Percentiles rank a stretch among this genome's conserved stretches.
phyloP scores from a whole-genome alignment of 257 asterid species.

The Lycium barbarum region DNA sequence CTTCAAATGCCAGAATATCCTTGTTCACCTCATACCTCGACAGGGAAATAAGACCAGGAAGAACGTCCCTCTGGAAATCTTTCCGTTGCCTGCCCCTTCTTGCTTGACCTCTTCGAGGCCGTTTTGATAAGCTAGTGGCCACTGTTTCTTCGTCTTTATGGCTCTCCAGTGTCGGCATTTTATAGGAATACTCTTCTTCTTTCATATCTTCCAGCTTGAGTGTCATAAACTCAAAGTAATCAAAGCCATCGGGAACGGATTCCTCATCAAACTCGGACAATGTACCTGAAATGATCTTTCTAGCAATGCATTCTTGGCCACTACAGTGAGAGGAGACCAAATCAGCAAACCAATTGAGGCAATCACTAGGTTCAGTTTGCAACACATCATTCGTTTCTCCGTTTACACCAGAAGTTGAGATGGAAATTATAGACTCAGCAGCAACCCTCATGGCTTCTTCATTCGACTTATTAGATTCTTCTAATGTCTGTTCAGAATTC shows the following conservation, averaged over 20 bases:
- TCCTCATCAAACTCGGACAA: slow-evolving; percentile 35
- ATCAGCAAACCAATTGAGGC: slow-evolving; percentile 69
- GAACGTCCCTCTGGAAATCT: slow-evolving; percentile 74
- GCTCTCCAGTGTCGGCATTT: slow-evolving; percentile 30
- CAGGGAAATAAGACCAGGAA: slow-evolving; percentile 66
- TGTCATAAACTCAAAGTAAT: slow-evolving; percentile 72
- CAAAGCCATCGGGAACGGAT: slow-evolving; percentile 56
- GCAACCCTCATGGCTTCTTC: slow-evolving; percentile 59
- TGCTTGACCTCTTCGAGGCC: slow-evolving; percentile 57
- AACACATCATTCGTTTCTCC: slow-evolving; percentile 26
- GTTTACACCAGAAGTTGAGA: slow-evolving; percentile 42
- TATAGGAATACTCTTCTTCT: slow-evolving; percentile 39
- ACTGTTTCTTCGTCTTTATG: slow-evolving; percentile 40
- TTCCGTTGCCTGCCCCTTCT: slow-evolving; percentile 57
- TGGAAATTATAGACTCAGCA: slow-evolving; percentile 71
- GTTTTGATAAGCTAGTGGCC: slow-evolving; percentile 32
- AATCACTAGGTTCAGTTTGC: slow-evolving; percentile 33
- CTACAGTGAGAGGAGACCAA: slow-evolving; percentile 43
- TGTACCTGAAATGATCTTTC: slow-evolving; percentile 1
- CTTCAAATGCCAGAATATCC: slow-evolving; percentile 73
- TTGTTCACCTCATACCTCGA: slow-evolving; percentile 68
- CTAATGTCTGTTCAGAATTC: slow-evolving; percentile 24
- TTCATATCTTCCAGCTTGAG: slow-evolving; percentile 59
- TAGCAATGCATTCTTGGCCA: slow-evolving; percentile 18
- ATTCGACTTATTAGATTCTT: slow-evolving; percentile 23